These are phyloP conservation scores for Colletotrichum paranaense DNA, from an alignment of 2,329 filamentous ascomycete species.

Conservation along the genomic window DNA sequence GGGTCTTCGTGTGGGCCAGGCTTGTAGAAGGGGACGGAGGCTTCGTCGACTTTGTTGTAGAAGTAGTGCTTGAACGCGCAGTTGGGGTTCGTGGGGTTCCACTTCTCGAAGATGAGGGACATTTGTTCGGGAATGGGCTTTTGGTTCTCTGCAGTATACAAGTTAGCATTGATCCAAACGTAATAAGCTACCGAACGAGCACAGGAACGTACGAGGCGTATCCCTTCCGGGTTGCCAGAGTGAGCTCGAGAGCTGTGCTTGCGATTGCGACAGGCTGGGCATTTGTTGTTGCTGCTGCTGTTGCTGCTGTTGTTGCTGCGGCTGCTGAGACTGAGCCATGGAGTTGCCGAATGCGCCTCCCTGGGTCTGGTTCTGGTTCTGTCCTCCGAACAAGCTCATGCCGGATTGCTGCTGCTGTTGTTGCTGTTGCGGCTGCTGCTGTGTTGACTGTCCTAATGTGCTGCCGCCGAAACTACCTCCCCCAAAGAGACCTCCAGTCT, in stretches of 20 bases:
- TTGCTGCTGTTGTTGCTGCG: conserved; percentile 48
- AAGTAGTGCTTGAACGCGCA: conserved; percentile 87
- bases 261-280: conserved; percentile 55
- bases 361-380: conserved; percentile 41
- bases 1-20: conserved; percentile 78
- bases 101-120: conserved; percentile 76
- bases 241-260: conserved; percentile 60
- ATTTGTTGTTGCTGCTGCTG: conserved; percentile 58
- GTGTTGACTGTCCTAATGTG: conserved; percentile 49
- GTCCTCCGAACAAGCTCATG: conserved; percentile 52
- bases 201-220: conserved; percentile 55
- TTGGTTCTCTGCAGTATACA: conserved; percentile 60
- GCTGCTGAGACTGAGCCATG: conserved; percentile 46
- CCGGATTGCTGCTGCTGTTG: conserved; percentile 43
- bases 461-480: conserved; percentile 46
- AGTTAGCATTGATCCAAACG: conserved; percentile 23
- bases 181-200: neutral
- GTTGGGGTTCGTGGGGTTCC: conserved; percentile 75
- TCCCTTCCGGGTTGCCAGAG: conserved; percentile 65
- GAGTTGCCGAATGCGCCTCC: conserved; percentile 49
- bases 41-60: conserved; percentile 85
- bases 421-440: conserved; percentile 45
- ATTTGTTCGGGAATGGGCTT: conserved; percentile 83
- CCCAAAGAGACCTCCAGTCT: conserved; percentile 35
- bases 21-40: conserved; percentile 80